Conservation (phyloP, 495 filamentous ascomycete species). For the Daldinia bambusicola region DNA sequence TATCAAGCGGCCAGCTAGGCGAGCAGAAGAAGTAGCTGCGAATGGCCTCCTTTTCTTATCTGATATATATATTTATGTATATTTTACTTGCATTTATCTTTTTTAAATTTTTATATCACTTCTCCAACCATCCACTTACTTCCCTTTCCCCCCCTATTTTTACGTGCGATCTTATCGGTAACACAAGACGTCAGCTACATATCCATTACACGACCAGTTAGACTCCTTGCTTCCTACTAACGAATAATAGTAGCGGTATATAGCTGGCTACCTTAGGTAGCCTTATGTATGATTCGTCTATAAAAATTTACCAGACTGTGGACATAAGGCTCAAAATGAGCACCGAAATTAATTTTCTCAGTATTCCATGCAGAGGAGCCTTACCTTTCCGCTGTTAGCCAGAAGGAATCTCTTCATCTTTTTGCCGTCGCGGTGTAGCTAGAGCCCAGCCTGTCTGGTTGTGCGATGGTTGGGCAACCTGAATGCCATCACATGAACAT, state of each 20-base stretch:
- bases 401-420: not conserved
- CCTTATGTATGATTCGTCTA: not conserved
- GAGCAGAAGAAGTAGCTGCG: not conserved
- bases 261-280: not conserved
- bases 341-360: not conserved
- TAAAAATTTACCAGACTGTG: not conserved
- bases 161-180: not conserved
- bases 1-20: slow-evolving; percentile 4
- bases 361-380: not conserved
- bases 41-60: slow-evolving; percentile 4
- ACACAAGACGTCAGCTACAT: not conserved
- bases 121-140: too few species aligned
- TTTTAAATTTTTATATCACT: too few species aligned
- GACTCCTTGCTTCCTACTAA: not conserved
- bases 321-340: not conserved
- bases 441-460: not conserved
- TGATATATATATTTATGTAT: too few species aligned
- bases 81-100: too few species aligned
- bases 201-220: not conserved
- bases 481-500: not conserved
- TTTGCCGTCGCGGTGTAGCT: slow-evolving; percentile 1
- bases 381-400: not conserved
- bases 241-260: not conserved
- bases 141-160: too few species aligned
- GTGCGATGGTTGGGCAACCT: slow-evolving; percentile 2